Percentiles rank a stretch among this genome's conserved stretches.
Conservation (phyloP, 2,329 filamentous ascomycete species). For the Celoporthe dispersa region DNA sequence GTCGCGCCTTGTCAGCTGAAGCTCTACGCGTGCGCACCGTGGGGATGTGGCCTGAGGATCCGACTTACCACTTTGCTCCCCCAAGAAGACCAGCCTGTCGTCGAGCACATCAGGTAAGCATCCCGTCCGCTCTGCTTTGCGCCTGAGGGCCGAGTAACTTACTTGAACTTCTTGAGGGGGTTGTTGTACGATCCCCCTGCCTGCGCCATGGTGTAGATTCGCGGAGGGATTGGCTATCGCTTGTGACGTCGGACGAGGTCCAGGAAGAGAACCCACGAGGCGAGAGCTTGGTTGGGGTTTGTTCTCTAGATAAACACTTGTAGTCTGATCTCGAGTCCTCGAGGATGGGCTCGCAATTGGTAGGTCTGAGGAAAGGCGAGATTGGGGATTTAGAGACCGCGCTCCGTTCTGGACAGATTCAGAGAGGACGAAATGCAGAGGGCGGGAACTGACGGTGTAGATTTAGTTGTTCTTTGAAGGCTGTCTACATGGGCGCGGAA, state of each 20-base stretch:
- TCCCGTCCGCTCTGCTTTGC: background rate
- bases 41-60: slow-evolving; percentile 8
- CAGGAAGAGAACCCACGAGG: slow-evolving; percentile 8
- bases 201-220: slow-evolving; percentile 73
- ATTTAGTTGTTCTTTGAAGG: slow-evolving; percentile 20
- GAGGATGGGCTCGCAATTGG: background rate
- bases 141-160: slow-evolving; percentile 35
- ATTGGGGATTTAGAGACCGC: background rate
- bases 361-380: background rate
- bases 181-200: slow-evolving; percentile 90
- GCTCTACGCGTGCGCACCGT: background rate
- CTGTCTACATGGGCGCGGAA: slow-evolving; percentile 11
- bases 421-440: background rate
- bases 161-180: slow-evolving; percentile 99
- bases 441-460: slow-evolving; percentile 20
- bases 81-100: slow-evolving; percentile 87
- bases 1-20: slow-evolving; percentile 27
- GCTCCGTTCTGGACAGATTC: slow-evolving; percentile 19
- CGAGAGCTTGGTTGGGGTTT: background rate
- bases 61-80: slow-evolving; percentile 92
- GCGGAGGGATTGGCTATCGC: slow-evolving; percentile 2
- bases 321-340: background rate
- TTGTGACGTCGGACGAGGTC: slow-evolving; percentile 7
- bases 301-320: background rate
- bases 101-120: slow-evolving; percentile 24